Percentiles rank a stretch among this genome's conserved stretches.
Evolutionary conservation across 2,329 filamentous ascomycete species (phyloP).

Genomic region (Alternaria sp.): DNA sequence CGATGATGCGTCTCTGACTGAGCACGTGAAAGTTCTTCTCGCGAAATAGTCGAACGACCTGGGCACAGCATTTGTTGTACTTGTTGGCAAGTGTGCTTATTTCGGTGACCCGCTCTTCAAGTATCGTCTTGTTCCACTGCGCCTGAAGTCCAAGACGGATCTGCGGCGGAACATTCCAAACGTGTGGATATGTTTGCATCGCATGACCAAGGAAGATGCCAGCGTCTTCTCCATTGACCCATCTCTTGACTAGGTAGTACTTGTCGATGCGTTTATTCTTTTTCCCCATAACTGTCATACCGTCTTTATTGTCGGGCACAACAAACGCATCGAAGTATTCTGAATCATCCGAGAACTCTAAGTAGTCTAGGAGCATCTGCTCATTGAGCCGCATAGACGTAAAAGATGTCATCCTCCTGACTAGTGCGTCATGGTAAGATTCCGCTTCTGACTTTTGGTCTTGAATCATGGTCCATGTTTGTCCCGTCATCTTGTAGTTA

Average conservation of each 20-base stretch:
- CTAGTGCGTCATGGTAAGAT: slow-evolving; percentile 33
- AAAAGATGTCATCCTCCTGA: slow-evolving; percentile 18
- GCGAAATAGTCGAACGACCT: slow-evolving; percentile 42
- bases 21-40: slow-evolving; percentile 49
- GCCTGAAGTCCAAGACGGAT: slow-evolving; percentile 45
- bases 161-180: slow-evolving; percentile 62
- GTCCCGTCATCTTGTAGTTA: slow-evolving; percentile 38
- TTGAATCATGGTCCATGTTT: slow-evolving; percentile 54
- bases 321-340: slow-evolving; percentile 64
- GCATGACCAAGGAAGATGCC: slow-evolving; percentile 51
- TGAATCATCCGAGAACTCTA: slow-evolving; percentile 61
- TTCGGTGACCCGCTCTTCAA: slow-evolving; percentile 58
- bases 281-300: slow-evolving; percentile 56
- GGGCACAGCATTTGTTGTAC: slow-evolving; percentile 53
- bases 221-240: slow-evolving; percentile 57
- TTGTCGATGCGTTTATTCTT: slow-evolving; percentile 53
- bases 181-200: slow-evolving; percentile 22
- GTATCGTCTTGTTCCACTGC: slow-evolving; percentile 39
- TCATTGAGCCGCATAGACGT: slow-evolving; percentile 1
- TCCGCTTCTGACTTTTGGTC: slow-evolving; percentile 47
- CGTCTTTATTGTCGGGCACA: slow-evolving; percentile 55
- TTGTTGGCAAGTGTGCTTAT: slow-evolving; percentile 50
- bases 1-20: slow-evolving; percentile 66
- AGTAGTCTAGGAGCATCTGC: slow-evolving; percentile 50
- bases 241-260: slow-evolving; percentile 62